phyloP scores from a whole-genome alignment of 1,284 basidiomycete species.

The Meira miltonrushii region DNA sequence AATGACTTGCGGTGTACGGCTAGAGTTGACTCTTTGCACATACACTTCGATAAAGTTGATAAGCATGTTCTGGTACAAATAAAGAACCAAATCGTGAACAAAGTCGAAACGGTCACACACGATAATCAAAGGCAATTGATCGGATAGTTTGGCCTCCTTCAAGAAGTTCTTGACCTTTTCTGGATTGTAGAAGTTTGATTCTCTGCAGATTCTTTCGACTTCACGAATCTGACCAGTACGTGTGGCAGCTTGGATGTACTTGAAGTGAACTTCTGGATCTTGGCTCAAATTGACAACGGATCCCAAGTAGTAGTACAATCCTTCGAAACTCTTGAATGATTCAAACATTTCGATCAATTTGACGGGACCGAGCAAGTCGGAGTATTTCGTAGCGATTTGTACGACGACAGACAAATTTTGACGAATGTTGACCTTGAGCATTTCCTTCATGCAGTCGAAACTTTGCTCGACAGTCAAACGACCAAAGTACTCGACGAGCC shows the following conservation, averaged over 20 bases:
- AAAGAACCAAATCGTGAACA: slow-evolving; percentile 96
- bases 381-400: slow-evolving; percentile 98
- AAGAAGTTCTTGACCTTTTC: slow-evolving; percentile 99
- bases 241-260: slow-evolving; percentile 98
- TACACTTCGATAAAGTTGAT: slow-evolving; percentile 98
- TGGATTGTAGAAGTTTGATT: slow-evolving; percentile 95
- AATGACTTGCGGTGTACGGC: slow-evolving; percentile 95
- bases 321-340: slow-evolving; percentile 95
- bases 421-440: slow-evolving; percentile 93
- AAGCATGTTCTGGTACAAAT: slow-evolving; percentile 96
- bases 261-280: slow-evolving; percentile 98
- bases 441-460: slow-evolving; percentile 91
- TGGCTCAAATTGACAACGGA: slow-evolving; percentile 94
- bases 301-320: slow-evolving; percentile 95
- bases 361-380: slow-evolving; percentile 92
- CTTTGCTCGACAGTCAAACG: slow-evolving; percentile 97
- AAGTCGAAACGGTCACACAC: slow-evolving; percentile 99
- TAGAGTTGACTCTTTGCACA: slow-evolving; percentile 95
- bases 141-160: slow-evolving; percentile 84
- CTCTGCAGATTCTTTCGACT: slow-evolving; percentile 95
- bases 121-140: slow-evolving; percentile 98
- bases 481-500: slow-evolving; percentile 98
- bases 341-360: slow-evolving; percentile 99
- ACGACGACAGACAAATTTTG: slow-evolving; percentile 96
- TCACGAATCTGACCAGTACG: slow-evolving; percentile 97